Percentiles rank a stretch among this genome's conserved stretches.
phyloP scores from a whole-genome alignment of 2,329 filamentous ascomycete species.

The Alternaria sp. region DNA sequence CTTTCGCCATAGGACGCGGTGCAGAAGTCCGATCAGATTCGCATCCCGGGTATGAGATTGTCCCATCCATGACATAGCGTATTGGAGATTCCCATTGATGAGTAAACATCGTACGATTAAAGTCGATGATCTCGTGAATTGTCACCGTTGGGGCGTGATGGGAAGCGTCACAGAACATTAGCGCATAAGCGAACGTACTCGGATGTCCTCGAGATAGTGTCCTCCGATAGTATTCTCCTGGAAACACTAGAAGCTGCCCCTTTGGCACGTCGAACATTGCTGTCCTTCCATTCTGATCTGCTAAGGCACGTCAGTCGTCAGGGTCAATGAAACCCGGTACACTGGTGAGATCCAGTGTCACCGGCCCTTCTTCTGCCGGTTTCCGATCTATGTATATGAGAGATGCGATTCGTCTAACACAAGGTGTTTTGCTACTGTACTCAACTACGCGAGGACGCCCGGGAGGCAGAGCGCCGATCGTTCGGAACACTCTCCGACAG shows the following conservation, averaged over 20 bases:
- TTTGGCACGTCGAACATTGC: neutral
- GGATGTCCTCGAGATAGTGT: neutral
- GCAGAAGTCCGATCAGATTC: neutral
- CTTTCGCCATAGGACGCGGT: neutral
- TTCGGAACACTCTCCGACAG: neutral
- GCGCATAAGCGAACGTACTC: neutral
- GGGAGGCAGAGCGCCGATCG: neutral
- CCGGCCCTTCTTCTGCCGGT: neutral
- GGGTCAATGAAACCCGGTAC: too few relatives aligned
- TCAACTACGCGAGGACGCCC: neutral
- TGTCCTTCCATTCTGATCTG: neutral
- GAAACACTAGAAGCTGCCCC: neutral
- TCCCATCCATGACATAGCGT: neutral
- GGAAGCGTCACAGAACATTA: neutral
- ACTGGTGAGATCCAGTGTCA: too few relatives aligned
- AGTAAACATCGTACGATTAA: neutral
- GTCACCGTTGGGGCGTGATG: neutral
- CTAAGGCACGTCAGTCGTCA: neutral
- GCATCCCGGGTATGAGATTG: neutral
- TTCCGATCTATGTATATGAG: neutral
- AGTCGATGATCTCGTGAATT: neutral
- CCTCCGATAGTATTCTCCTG: neutral
- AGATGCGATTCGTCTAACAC: neutral
- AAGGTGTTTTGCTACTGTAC: neutral
- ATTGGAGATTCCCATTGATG: neutral